phyloP scores from a whole-genome alignment of 768 basidiomycete species.

The Phlebiopsis flavidoalba region DNA sequence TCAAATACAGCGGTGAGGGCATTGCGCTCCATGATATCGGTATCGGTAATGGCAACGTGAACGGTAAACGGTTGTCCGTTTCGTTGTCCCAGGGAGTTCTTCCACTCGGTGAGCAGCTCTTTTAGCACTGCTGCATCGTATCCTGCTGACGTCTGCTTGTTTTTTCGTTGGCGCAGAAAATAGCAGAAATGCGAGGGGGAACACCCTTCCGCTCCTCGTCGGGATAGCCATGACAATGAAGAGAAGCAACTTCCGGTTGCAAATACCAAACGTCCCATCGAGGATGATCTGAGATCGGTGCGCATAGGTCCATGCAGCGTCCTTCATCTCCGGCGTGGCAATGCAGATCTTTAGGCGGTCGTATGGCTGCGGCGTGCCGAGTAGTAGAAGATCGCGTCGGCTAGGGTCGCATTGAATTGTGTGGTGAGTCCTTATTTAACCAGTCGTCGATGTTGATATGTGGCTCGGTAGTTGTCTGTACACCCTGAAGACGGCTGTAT shows the following conservation, averaged over 20 bases:
- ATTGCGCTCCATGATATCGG: conserved; percentile 28
- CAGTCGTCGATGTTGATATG: conserved; percentile 23
- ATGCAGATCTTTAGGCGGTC: conserved; percentile 23
- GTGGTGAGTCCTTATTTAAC: conserved; percentile 18
- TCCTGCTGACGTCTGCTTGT: conserved; percentile 11
- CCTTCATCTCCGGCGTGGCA: conserved; percentile 3
- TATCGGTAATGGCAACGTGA: conserved; percentile 28
- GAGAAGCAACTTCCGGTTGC: conserved; percentile 10
- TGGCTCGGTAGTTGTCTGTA: conserved; percentile 1
- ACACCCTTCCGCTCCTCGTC: conserved; percentile 12
- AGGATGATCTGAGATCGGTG: conserved; percentile 15
- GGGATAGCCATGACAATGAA: conserved; percentile 18
- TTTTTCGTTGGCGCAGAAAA: conserved; percentile 16
- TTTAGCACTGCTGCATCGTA: conserved; percentile 13
- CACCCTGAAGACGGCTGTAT: conserved; percentile 14
- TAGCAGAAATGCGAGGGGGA: conserved; percentile 15
- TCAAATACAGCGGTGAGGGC: conserved; percentile 28
- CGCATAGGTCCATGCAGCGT: conserved; percentile 16
- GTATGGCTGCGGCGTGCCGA: conserved; percentile 10
- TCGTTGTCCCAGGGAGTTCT: conserved; percentile 5
- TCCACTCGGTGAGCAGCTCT: conserved; percentile 24
- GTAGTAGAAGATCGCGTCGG: conserved; percentile 23
- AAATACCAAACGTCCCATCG: conserved; percentile 18
- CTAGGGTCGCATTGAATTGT: conserved; percentile 15
- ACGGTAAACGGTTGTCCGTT: conserved; percentile 16